Evolutionary conservation across 768 basidiomycete genomes (phyloP).

Genomic region (Russula olivacea): DNA sequence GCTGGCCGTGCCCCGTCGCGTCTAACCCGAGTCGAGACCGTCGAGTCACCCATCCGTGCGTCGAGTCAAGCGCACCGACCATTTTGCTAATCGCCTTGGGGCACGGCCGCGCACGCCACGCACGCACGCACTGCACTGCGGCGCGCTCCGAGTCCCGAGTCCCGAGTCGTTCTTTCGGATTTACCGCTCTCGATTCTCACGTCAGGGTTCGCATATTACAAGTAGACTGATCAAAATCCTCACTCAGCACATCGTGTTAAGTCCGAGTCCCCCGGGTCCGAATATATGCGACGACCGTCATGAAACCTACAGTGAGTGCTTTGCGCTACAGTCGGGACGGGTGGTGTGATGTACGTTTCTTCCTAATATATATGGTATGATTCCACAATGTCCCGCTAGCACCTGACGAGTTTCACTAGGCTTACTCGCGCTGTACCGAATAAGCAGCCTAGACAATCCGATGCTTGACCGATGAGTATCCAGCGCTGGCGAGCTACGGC

Average conservation of each 20-base stretch:
- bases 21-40: too few species aligned
- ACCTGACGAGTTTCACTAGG: neutral
- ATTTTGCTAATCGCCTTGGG: neutral
- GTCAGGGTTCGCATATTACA: neutral
- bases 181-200: neutral
- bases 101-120: too few species aligned
- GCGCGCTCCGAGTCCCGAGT: too few species aligned
- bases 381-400: neutral
- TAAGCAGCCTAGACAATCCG: neutral
- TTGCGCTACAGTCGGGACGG: neutral
- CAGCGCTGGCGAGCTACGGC: neutral
- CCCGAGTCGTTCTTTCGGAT: too few species aligned
- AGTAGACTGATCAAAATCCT: neutral
- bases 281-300: neutral
- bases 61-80: too few species aligned
- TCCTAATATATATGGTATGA: too few species aligned
- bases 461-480: neutral
- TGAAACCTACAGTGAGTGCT: neutral
- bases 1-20: too few species aligned
- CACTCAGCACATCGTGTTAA: slow-evolving; percentile 8
- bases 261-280: too few species aligned
- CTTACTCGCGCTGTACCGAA: neutral
- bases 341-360: too few species aligned
- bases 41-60: too few species aligned
- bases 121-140: too few species aligned